These are phyloP conservation scores for Rhododendron henanense DNA, from an alignment of 148 eudicot species.

Conservation along the genomic window DNA sequence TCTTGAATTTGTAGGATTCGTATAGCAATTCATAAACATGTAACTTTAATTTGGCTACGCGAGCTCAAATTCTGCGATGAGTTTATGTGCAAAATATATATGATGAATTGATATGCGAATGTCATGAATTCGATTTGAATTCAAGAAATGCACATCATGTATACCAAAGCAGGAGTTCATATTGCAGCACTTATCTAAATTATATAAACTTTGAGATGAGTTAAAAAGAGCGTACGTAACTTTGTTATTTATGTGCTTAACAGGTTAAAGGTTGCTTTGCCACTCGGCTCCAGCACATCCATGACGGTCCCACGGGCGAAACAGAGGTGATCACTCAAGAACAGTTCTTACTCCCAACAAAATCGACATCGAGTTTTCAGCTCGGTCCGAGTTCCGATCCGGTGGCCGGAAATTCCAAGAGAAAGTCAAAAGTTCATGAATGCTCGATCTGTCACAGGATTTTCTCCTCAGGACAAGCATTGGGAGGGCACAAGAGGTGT, in stretches of 20 bases:
- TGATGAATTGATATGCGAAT: no score
- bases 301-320: slow-evolving; percentile 14
- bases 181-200: no score
- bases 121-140: no score
- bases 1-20: no score
- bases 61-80: no score
- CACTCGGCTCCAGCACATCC: slow-evolving; percentile 29
- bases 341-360: slow-evolving; percentile 31
- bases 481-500: slow-evolving; percentile 93
- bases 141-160: no score
- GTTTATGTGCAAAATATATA: no score
- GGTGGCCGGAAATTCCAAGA: slow-evolving; percentile 29
- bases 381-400: slow-evolving; percentile 20
- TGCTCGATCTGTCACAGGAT: slow-evolving; percentile 75
- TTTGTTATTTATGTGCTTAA: background rate
- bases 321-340: slow-evolving; percentile 22
- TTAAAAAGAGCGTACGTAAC: background rate
- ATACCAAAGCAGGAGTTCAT: no score
- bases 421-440: slow-evolving; percentile 68
- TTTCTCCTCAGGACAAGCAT: slow-evolving; percentile 82
- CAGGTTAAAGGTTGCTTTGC: slow-evolving; percentile 54
- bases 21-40: no score
- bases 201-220: background rate
- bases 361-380: slow-evolving; percentile 31
- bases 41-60: no score